These are phyloP conservation scores for Zasmidium cellare DNA, from an alignment of 2,329 filamentous ascomycete species.

Conservation along the genomic window DNA sequence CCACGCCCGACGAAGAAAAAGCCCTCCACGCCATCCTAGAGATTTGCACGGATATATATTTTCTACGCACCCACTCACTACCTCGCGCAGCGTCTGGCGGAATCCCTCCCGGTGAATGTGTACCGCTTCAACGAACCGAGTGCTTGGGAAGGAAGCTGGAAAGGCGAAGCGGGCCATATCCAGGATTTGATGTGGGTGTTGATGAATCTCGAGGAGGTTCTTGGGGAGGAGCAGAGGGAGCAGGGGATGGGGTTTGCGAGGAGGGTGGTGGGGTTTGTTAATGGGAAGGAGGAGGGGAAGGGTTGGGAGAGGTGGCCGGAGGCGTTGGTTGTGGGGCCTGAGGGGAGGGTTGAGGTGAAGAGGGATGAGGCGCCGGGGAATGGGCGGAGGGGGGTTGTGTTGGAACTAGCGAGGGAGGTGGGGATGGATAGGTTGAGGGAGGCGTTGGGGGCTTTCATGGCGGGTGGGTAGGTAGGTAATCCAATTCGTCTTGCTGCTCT, in stretches of 20 bases:
- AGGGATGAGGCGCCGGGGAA: slow-evolving; percentile 9
- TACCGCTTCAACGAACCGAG: slow-evolving; percentile 52
- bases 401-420: slow-evolving; percentile 43
- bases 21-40: slow-evolving; percentile 44
- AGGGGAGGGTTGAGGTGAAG: background rate
- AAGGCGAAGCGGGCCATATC: slow-evolving; percentile 45
- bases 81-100: slow-evolving; percentile 33
- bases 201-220: slow-evolving; percentile 47
- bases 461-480: background rate
- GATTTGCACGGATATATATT: slow-evolving; percentile 47
- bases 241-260: slow-evolving; percentile 38
- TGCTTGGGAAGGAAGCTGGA: slow-evolving; percentile 46
- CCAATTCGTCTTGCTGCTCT: slow-evolving; percentile 2
- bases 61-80: slow-evolving; percentile 48
- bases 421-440: slow-evolving; percentile 13
- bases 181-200: slow-evolving; percentile 48
- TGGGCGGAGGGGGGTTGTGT: slow-evolving; percentile 24
- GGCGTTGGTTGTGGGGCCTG: slow-evolving; percentile 4
- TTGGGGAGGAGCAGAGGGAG: slow-evolving; percentile 35
- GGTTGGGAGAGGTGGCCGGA: slow-evolving; percentile 3
- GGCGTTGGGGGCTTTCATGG: slow-evolving; percentile 11
- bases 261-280: slow-evolving; percentile 42
- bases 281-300: slow-evolving; percentile 29
- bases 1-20: slow-evolving; percentile 47
- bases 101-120: slow-evolving; percentile 35